Evolutionary conservation across 192 early-diverging fungal genomes (phyloP).

Genomic region (Linnemannia hyalina): DNA sequence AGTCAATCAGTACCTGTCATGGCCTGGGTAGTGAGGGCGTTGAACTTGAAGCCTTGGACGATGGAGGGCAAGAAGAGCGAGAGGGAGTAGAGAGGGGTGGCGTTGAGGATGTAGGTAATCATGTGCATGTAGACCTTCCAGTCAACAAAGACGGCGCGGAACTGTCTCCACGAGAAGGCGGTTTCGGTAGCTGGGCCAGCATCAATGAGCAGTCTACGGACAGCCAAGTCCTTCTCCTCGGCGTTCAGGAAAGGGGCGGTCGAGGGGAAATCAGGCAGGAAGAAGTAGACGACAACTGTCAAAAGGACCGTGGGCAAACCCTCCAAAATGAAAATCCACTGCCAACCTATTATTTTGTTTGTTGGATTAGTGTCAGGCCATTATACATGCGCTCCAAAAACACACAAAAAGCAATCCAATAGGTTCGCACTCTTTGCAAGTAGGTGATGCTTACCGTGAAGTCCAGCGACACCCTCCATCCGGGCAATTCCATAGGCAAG

Average conservation of each 20-base stretch:
- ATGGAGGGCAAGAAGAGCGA: constrained; percentile 81
- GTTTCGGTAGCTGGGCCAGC: constrained; percentile 61
- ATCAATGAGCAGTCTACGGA: constrained; percentile 61
- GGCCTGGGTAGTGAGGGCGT: constrained; percentile 57
- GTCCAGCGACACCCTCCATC: constrained; percentile 66
- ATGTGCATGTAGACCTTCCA: constrained; percentile 67
- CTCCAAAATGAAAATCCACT: constrained; percentile 76
- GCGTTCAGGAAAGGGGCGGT: constrained; percentile 60
- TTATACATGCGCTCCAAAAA: background rate
- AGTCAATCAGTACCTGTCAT: constrained; percentile 41
- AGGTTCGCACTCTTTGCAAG: background rate
- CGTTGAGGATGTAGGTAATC: constrained; percentile 73
- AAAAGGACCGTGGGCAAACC: constrained; percentile 64
- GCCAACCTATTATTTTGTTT: constrained; percentile 58
- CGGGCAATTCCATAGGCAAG: constrained; percentile 73
- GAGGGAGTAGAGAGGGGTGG: constrained; percentile 74
- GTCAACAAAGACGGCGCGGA: constrained; percentile 62
- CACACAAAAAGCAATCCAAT: background rate
- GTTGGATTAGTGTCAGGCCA: background rate
- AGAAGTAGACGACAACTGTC: constrained; percentile 58
- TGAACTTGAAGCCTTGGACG: constrained; percentile 75
- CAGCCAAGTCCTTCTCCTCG: constrained; percentile 60
- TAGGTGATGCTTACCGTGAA: constrained; percentile 41
- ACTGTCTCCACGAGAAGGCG: constrained; percentile 65
- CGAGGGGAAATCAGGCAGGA: constrained; percentile 64